Evolutionary conservation across 2,329 filamentous ascomycete genomes (phyloP), one percentile per base, ranked within the genome.

Genomic region (Penicillium vulpinum): DNA sequence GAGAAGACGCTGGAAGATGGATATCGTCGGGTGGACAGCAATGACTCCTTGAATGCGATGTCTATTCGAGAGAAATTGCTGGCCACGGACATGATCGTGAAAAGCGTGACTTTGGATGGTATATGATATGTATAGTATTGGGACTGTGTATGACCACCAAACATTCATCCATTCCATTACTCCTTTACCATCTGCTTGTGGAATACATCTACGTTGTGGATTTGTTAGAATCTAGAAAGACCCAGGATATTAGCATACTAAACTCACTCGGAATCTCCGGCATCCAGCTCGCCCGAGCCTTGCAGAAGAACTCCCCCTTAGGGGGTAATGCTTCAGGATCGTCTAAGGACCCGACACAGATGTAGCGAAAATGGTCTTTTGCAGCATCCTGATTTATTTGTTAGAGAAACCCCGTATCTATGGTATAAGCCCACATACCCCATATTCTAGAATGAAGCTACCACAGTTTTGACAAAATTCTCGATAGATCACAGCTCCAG

Each of bases 231-330:
- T 46, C n/a, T 52, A 22, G n/a, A 44, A 47, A 0, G 9, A 16
- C 6, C 15, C 2, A 24, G 29, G 15, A 18, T 2, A 2, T 18
- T n/a, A 38, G 18, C 21, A 31, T n/a, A 18, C 10, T 28, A 26
- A 39, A 66, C 76, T 61, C 62, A 79, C 78, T 71, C 38, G 73
- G 73, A 47, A 81, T 71, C 62, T 80, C 76, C 3, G 79, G 80
- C 78, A 82, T 82, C 82, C 82, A 84, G 1, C 62, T 67, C 5
- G 75, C 71, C 55, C 79, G 70, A 38, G 73, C 66, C 51, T 74
- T 80, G 65, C 80, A 83, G 61, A 83, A 84, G 70, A 84, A 84
- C 60, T 84, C 81, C 0, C 81, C 81, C 62, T 82, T 83, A 0
- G 81, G 81, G 6, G 80, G 78, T 10, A 83, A 66, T 49, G 69